Evolutionary conservation across 192 early-diverging fungal species (phyloP), one percentile per base, ranked within the genome.

Genomic region (Polychytrium aggregatum): DNA sequence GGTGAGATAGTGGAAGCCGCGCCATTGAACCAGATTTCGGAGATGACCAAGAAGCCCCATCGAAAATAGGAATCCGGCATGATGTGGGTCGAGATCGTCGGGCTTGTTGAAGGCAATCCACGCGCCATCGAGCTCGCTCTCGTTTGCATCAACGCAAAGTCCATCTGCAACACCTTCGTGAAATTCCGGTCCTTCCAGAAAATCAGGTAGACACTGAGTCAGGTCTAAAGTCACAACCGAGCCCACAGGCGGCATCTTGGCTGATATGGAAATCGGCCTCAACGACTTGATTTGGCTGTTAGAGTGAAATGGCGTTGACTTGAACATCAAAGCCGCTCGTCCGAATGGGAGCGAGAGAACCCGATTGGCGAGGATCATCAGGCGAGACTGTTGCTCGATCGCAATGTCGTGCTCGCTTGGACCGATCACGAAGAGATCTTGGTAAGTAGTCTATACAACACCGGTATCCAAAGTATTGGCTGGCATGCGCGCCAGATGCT

Each of bases 91-190:
- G 8, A 77, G 45, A 22, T 65, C 44, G 11, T 53, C 55, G 10
- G 72, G 76, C 25, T 74, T 61, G 48, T 87, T 86, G 53, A 82
- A 79, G 8, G 79, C 59, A 43, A 96, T 84, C 92, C 92, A 96
- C 13, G 82, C 78, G 2, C 76, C 69, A 24, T 76, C 75, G 2
- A 83, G 74, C n/a, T n/a, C n/a, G n/a, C n/a, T n/a, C n/a, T n/a
- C n/a, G n/a, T n/a, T n/a, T n/a, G n/a, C n/a, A 4, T 60, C 63
- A 3, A 57, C 54, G 21, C 74, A 70, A 3, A 94, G 67, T 3
- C 81, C 89, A 1, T 78, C 70, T 18, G 86, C 79, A 0, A 88
- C 89, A 2, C 90, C 92, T 44, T 84, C 82, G 59, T 96, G 89
- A 51, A 96, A 96, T 18, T 81, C 65, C 2, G 89, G 82, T 90